Percentiles rank a stretch among this genome's conserved stretches.
Evolutionary conservation across 2,329 filamentous ascomycete genomes (phyloP).

Genomic region (Didymosphaeria variabile): DNA sequence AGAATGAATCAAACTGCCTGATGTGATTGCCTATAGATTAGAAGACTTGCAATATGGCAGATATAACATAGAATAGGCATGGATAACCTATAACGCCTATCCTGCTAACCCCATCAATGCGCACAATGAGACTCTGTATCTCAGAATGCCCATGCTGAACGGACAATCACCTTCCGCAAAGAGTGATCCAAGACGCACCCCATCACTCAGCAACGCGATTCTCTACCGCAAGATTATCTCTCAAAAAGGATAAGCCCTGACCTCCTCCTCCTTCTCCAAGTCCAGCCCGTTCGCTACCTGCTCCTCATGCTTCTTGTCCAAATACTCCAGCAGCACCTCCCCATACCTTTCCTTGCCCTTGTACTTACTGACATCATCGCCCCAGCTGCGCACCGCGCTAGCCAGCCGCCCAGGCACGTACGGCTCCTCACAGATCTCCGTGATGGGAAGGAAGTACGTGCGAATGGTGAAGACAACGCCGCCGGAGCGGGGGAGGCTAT

Average conservation of each 20-base stretch:
- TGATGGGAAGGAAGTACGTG: constrained; percentile 80
- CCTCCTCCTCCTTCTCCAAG: constrained; percentile 67
- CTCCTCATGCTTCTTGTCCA: constrained; percentile 77
- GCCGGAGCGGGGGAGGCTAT: constrained; percentile 56
- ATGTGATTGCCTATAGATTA: too few relatives aligned
- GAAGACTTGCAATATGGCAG: too few relatives aligned
- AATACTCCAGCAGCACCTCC: constrained; percentile 76
- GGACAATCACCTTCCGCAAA: too few relatives aligned
- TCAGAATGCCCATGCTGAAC: too few relatives aligned
- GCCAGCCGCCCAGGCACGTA: constrained; percentile 82
- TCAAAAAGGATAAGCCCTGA: constrained; percentile 68
- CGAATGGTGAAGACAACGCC: constrained; percentile 76
- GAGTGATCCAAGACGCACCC: too few relatives aligned
- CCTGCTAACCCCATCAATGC: too few relatives aligned
- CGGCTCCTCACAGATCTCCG: constrained; percentile 72
- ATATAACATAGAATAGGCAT: too few relatives aligned
- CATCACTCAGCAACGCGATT: too few relatives aligned
- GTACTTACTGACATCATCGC: constrained; percentile 77
- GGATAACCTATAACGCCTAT: too few relatives aligned
- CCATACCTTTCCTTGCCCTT: constrained; percentile 81
- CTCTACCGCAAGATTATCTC: too few relatives aligned
- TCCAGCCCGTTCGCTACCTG: constrained; percentile 75
- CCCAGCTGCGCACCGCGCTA: constrained; percentile 83
- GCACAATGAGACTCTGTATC: too few relatives aligned
- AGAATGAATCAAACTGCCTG: too few relatives aligned